Evolutionary conservation across 1,284 basidiomycete genomes (phyloP).

Genomic region (Tilletia indica): DNA sequence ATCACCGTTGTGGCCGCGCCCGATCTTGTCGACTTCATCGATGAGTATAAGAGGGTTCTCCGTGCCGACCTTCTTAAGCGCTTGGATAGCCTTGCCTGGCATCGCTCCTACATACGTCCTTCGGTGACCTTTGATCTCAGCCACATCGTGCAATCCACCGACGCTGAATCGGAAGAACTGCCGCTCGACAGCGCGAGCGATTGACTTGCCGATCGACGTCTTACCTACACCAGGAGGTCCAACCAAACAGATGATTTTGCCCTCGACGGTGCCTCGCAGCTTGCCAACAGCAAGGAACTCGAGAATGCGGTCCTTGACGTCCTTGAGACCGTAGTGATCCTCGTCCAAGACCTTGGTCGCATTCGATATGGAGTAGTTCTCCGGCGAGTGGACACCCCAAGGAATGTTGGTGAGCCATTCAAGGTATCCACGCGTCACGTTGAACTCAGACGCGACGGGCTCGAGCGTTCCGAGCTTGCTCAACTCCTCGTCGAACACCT

Average conservation of each 20-base stretch:
- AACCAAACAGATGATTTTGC: slow-evolving; percentile 94
- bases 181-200: slow-evolving; percentile 77
- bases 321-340: slow-evolving; percentile 92
- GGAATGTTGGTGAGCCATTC: slow-evolving; percentile 73
- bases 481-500: slow-evolving; percentile 95
- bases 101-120: slow-evolving; percentile 87
- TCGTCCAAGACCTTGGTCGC: slow-evolving; percentile 85
- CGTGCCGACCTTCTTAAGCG: slow-evolving; percentile 90
- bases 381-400: slow-evolving; percentile 91
- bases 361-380: slow-evolving; percentile 86
- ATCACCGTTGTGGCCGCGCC: slow-evolving; percentile 89
- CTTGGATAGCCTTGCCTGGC: slow-evolving; percentile 97
- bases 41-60: slow-evolving; percentile 91
- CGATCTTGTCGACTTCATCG: slow-evolving; percentile 98
- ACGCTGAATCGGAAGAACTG: slow-evolving; percentile 96
- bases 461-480: slow-evolving; percentile 88
- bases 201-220: slow-evolving; percentile 83
- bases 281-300: slow-evolving; percentile 98
- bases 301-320: slow-evolving; percentile 92
- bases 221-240: slow-evolving; percentile 97
- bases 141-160: slow-evolving; percentile 92
- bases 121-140: slow-evolving; percentile 97
- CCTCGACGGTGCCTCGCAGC: slow-evolving; percentile 90
- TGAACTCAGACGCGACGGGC: slow-evolving; percentile 76
- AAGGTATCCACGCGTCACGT: slow-evolving; percentile 67